phyloP scores from a whole-genome alignment of 805 yeast genomes.

The Monosporozyma siamensis region DNA sequence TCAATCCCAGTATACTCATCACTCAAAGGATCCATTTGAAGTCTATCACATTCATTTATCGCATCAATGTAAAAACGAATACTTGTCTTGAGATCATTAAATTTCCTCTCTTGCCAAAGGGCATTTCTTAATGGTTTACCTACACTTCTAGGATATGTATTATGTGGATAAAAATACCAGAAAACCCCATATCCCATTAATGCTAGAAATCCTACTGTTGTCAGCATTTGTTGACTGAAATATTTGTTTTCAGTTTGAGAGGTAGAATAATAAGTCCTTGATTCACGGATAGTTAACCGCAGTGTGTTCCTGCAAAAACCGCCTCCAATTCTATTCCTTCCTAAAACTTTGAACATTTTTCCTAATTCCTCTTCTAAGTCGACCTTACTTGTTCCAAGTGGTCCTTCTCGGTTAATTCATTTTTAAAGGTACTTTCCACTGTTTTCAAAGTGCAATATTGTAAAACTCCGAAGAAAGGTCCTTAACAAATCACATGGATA shows the following conservation, averaged over 20 bases:
- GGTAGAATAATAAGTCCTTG: too few relatives aligned
- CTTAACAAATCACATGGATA: too few relatives aligned
- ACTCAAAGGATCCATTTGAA: slow-evolving; percentile 42
- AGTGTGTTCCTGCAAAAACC: too few relatives aligned
- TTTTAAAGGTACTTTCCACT: too few relatives aligned
- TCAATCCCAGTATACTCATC: slow-evolving; percentile 86
- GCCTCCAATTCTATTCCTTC: too few relatives aligned
- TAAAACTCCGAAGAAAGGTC: too few relatives aligned
- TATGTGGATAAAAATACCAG: slow-evolving; percentile 54
- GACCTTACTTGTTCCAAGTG: too few relatives aligned
- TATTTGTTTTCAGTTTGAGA: background rate
- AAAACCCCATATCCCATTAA: slow-evolving; percentile 23
- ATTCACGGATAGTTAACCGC: too few relatives aligned
- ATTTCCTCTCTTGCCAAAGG: slow-evolving; percentile 69
- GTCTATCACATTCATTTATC: slow-evolving; percentile 46
- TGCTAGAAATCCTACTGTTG: slow-evolving; percentile 7
- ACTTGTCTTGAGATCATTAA: slow-evolving; percentile 47
- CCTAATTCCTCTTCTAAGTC: too few relatives aligned
- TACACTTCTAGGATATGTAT: slow-evolving; percentile 58
- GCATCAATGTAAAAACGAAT: slow-evolving; percentile 66
- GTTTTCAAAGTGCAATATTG: too few relatives aligned
- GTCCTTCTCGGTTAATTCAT: too few relatives aligned
- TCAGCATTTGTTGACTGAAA: background rate
- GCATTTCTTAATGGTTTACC: slow-evolving; percentile 66
- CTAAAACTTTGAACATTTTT: too few relatives aligned